Percentiles rank a stretch among this genome's conserved stretches.
Evolutionary conservation across 257 asterid genomes (phyloP).

Genomic region (Scutellaria baicalensis): DNA sequence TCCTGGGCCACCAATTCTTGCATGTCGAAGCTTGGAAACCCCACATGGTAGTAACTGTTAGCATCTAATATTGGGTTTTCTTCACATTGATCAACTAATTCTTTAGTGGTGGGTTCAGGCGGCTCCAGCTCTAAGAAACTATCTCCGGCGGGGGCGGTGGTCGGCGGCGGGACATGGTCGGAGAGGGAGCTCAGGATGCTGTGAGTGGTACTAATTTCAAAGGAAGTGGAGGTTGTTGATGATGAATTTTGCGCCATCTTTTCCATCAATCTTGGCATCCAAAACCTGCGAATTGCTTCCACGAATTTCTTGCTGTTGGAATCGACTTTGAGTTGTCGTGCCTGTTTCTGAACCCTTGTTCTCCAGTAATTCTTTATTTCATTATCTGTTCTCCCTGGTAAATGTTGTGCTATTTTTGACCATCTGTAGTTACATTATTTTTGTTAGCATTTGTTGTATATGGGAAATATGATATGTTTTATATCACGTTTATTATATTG

Average conservation of each 20-base stretch:
- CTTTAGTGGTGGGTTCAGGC: constrained; percentile 2
- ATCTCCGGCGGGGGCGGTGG: no score
- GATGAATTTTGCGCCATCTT: constrained; percentile 43
- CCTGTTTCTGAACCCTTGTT: constrained; percentile 87
- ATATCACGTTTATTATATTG: neutral
- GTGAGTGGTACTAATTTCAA: no score
- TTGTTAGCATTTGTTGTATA: no score
- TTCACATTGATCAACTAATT: neutral
- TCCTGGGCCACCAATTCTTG: constrained; percentile 26
- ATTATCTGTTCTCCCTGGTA: constrained; percentile 83
- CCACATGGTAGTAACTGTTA: constrained; percentile 32
- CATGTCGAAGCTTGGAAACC: constrained; percentile 22
- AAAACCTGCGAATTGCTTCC: constrained; percentile 49
- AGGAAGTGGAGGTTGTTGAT: constrained; percentile 9
- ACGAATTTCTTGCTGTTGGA: constrained; percentile 68
- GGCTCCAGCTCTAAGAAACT: neutral
- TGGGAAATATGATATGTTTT: no score
- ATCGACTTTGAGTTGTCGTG: constrained; percentile 66
- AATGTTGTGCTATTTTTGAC: constrained; percentile 74
- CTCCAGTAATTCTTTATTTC: constrained; percentile 92
- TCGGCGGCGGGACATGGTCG: neutral
- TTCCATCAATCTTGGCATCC: constrained; percentile 71
- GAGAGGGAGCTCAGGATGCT: no score
- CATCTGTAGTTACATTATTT: constrained; percentile 44
- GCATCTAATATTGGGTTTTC: neutral